Evolutionary conservation across 179 eudicot genomes (phyloP), one percentile per base, ranked within the genome.

Genomic region (Heliamphora pulchella): DNA sequence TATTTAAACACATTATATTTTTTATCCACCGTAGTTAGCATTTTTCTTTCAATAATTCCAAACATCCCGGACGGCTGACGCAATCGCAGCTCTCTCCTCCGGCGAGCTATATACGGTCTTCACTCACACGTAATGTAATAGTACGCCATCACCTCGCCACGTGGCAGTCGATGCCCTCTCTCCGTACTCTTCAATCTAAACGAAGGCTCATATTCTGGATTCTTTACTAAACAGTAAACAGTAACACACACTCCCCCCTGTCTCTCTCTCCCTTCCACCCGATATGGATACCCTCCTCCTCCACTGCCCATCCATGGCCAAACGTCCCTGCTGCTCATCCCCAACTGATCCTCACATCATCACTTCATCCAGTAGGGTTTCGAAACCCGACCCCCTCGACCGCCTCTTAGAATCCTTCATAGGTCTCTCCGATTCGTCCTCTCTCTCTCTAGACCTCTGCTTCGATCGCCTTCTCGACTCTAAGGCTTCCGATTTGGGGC

Each of bases 381-480:
- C 80, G 1, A 50, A 39, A 17, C 77, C 62, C 62, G 86, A 85
- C 18, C 82, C 63, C 2, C 81, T 81, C 83, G 87, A 86, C 72
- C 17, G 70, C 11, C 81, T 89, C 0, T 61, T 89, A 15, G 82
- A 89, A 50, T 84, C 86, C 10, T 80, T 90, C 7, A 78, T 88
- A 15, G 79, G 59, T 9, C 80, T 88, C 8, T 75, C 85, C 79
- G 87, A 84, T 76, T 81, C 83, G 3, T 76, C 91, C 8, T 65
- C 85, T 57, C 68, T 73, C 62, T 75, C 87, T 17, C 78, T 90
- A 14, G 87, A 85, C 78, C 61, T 84, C 62, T 68, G 86, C 77
- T 78, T 90, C 81, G 91, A 89, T 22, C 89, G 88, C 31, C 78
- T 90, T 0, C 62, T 90, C 78, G 83, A 89, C 0, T 87, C 91